Evolutionary conservation across 2,329 filamentous ascomycete genomes (phyloP), one percentile per base, ranked within the genome.

Genomic region (Calonectria pteridis): DNA sequence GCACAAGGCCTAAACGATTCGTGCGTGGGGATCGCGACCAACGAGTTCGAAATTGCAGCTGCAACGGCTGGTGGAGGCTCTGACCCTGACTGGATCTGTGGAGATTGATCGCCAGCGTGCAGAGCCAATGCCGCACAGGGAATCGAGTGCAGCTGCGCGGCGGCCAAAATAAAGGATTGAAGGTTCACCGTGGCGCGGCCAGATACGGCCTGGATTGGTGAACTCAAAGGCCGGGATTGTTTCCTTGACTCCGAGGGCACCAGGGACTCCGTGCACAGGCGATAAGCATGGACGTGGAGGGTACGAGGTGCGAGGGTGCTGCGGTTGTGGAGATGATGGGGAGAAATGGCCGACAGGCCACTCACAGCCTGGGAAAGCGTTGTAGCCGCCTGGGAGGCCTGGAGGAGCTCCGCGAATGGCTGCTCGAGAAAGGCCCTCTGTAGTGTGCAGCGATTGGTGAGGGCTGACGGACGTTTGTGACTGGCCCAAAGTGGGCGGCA

Each of bases 301-400:
- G 35, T 50, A 77, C 66, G 63, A 69, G 51, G 35, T 50, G 75
- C 63, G 63, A 69, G 75, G 77, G 65, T 75, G 71, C 70, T 68
- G 62, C 55, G 46, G 69, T 65, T 75, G 75, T 78, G 79, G 77
- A 77, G 75, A 75, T 70, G 71, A 58, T 29, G 33, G 72, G 67
- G 58, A 50, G 77, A 77, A 80, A 79, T 75, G 78, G 51, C 75
- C 78, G 77, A 80, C 66, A 81, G 72, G 73, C 81, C 81, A 82
- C 75, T 82, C 75, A 81, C 55, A 78, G 35, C 46, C 62, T 65
- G 43, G 59, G 71, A 67, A 69, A 63, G 69, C 71, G 69, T 73
- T 75, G 71, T 74, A 26, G 69, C 72, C 23, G 31, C 71, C 58
- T 75, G 59, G 72, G 64, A 68, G 65, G 28, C 73, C 76, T 71